Evolutionary conservation across 345 rosid species (phyloP), one percentile per base, ranked within the genome.

Genomic region (Citrus medica): DNA sequence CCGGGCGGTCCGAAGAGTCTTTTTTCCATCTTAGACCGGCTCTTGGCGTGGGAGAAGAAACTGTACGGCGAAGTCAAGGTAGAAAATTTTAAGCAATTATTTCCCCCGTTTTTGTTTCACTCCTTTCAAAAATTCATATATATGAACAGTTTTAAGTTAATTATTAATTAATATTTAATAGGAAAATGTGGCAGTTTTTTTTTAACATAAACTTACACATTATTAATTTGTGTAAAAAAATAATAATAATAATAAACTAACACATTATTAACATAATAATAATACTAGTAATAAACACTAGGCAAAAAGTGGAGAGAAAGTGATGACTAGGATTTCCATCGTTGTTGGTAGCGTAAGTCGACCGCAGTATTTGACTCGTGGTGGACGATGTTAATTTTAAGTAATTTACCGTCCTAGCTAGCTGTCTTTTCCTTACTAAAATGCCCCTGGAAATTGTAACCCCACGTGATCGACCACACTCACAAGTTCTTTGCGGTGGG

Each of bases 11-110:
- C 86, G 2, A 94, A 83, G 85, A 92, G 99, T 74, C 98, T 96
- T 51, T 90, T 92, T 81, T 90, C 98, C 53, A 92, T 95, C 60
- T 71, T 94, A 72, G 99, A 96, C 67, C 90, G 95, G 58, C 92
- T 96, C 75, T 88, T 91, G 87, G 99, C 98, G 64, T 94, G 99
- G 99, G 99, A 94, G 88, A 92, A 92, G 87, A 96, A 96, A 83
- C 95, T 92, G 32, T 96, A 91, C 35, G 90, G 88, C 64, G 99
- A 96, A 85, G 93, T 96, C 68, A 96, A 96, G 98, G 99, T 94
- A 81, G 51, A 46, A 46, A 46, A 12, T 46, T 46, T 46, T 46
- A 8, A 46, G 51, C 51, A 46, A 46, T 46, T 46, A 46, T 46
- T 46, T 46, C 51, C 51, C 13, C 51, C 51, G 16, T 12, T 46